Conservation (phyloP, 2,329 filamentous ascomycete species). For the Metarhizium sp. region DNA sequence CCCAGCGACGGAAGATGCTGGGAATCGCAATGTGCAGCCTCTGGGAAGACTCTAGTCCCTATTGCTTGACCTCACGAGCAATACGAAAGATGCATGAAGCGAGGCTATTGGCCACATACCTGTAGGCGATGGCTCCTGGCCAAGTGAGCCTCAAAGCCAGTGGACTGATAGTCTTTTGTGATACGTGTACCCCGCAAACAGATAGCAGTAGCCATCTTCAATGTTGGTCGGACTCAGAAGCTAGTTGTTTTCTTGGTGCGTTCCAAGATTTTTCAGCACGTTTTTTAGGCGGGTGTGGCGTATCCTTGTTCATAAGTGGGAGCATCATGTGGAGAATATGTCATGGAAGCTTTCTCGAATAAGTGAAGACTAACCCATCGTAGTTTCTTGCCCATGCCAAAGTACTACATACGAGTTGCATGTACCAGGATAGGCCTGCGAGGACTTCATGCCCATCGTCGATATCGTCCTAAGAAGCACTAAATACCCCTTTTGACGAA, state of each 20-base stretch:
- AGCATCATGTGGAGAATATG: not conserved
- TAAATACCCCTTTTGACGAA: no score
- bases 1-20: not conserved
- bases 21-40: not conserved
- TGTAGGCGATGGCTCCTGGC: not conserved
- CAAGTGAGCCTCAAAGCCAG: not conserved
- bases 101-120: no score
- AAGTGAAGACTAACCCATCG: not conserved
- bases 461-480: no score
- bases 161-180: not conserved
- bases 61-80: not conserved
- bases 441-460: no score
- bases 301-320: not conserved
- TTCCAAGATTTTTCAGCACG: not conserved
- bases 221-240: not conserved
- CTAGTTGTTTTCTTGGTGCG: not conserved
- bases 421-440: no score
- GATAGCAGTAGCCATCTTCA: not conserved
- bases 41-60: not conserved
- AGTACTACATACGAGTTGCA: no score
- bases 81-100: no score
- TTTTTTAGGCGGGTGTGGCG: not conserved
- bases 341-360: conserved; percentile 1
- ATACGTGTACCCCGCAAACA: not conserved
- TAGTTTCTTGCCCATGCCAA: no score